phyloP scores from a whole-genome alignment of 2,329 filamentous ascomycete genomes.

The Talaromyces sp. region DNA sequence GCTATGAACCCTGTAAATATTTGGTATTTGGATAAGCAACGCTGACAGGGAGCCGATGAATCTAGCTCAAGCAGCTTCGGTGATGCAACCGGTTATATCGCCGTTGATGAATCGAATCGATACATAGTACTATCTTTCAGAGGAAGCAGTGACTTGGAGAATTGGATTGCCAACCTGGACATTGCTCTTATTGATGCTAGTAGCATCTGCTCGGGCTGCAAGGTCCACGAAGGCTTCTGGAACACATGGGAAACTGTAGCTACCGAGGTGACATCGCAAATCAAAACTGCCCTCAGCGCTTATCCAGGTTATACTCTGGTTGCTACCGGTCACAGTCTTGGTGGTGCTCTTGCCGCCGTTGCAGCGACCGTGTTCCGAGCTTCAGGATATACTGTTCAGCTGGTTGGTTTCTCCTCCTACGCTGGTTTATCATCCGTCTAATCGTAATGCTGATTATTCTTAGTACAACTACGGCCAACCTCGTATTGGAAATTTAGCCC shows the following conservation, averaged over 20 bases:
- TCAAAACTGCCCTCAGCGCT: constrained; percentile 36
- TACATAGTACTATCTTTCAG: constrained; percentile 37
- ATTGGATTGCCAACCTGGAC: constrained; percentile 31
- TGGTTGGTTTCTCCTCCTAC: constrained; percentile 31
- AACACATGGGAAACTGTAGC: constrained; percentile 36
- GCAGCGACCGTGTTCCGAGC: constrained; percentile 43
- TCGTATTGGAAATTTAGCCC: constrained; percentile 38
- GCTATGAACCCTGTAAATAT: constrained; percentile 8
- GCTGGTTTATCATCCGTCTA: too few relatives aligned
- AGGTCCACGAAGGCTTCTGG: constrained; percentile 45
- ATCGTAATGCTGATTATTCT: not conserved
- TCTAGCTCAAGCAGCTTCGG: constrained; percentile 18
- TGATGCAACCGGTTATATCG: constrained; percentile 49
- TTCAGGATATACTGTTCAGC: constrained; percentile 35
- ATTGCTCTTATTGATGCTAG: constrained; percentile 26
- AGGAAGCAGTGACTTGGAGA: constrained; percentile 28
- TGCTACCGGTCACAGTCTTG: constrained; percentile 48
- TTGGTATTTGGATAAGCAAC: not conserved
- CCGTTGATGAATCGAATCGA: constrained; percentile 46
- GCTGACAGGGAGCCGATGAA: not conserved
- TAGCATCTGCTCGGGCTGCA: constrained; percentile 42
- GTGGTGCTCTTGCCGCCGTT: constrained; percentile 47
- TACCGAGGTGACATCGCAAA: constrained; percentile 32
- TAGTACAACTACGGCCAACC: constrained; percentile 44
- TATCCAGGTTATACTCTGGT: constrained; percentile 43